These are phyloP conservation scores for Plasmodiophora brassicae DNA, from an alignment of 208 protist genomes.

Conservation along the genomic window DNA sequence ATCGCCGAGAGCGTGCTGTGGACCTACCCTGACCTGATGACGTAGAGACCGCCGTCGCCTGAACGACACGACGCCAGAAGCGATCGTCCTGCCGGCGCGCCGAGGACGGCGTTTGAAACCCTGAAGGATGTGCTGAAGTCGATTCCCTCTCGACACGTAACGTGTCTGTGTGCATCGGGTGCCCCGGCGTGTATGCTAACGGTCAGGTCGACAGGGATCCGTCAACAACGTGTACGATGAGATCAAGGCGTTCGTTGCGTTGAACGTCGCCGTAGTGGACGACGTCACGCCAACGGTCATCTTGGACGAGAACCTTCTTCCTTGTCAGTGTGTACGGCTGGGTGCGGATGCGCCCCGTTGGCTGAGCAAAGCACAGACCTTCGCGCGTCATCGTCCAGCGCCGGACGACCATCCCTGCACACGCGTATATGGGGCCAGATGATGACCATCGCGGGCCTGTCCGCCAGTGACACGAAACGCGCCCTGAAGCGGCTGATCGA, in stretches of 20 bases:
- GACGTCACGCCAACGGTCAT: not conserved
- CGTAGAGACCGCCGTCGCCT: too few species aligned
- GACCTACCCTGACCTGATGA: too few species aligned
- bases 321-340: not conserved
- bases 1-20: too few species aligned
- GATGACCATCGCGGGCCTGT: not conserved
- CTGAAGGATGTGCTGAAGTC: not conserved
- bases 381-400: not conserved
- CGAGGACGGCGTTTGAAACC: too few species aligned
- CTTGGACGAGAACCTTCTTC: not conserved
- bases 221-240: not conserved
- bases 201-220: too few species aligned
- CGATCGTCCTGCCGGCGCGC: too few species aligned
- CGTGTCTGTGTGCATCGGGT: too few species aligned
- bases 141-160: not conserved
- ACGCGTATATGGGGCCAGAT: not conserved
- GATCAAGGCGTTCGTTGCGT: constrained; percentile 23
- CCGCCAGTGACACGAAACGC: not conserved
- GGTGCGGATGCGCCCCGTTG: too few species aligned
- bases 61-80: too few species aligned
- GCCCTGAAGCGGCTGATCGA: constrained; percentile 17
- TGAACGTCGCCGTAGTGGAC: not conserved
- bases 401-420: not conserved
- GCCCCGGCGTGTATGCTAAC: too few species aligned
- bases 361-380: not conserved